Conservation (phyloP, 2,329 filamentous ascomycete species). For the Trichoderma afroharzianum region DNA sequence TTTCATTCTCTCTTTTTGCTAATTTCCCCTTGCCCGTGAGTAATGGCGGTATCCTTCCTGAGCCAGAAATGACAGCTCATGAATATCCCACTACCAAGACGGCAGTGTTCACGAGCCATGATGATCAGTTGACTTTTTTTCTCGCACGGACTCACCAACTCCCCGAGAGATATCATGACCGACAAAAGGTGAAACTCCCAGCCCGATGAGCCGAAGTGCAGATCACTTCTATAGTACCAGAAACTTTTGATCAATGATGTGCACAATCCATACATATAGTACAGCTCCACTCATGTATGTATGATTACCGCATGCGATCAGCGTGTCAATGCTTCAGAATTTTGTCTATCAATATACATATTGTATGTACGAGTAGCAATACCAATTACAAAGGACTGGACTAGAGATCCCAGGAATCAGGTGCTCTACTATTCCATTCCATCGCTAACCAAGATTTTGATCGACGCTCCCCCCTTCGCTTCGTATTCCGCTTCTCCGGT, state of each 20-base stretch:
- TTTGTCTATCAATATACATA: neutral
- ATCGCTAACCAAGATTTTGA: slow-evolving; percentile 6
- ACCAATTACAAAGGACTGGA: neutral
- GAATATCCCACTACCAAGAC: neutral
- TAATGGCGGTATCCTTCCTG: neutral
- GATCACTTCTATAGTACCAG: neutral
- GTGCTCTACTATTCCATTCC: neutral
- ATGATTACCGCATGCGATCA: neutral
- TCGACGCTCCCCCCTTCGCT: slow-evolving; percentile 4
- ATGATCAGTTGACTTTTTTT: neutral
- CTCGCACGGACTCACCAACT: neutral
- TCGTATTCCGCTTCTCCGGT: neutral
- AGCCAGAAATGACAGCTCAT: neutral
- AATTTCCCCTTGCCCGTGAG: neutral
- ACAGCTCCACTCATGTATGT: neutral
- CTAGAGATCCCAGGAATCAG: neutral
- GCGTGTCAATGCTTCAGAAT: neutral
- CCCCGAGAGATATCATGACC: neutral
- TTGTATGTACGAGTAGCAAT: neutral
- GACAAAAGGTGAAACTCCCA: neutral
- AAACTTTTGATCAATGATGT: neutral
- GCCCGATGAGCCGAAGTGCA: neutral
- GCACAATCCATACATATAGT: neutral
- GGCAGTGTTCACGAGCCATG: neutral
- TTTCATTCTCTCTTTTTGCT: neutral